Evolutionary conservation across 192 early-diverging fungal species (phyloP).

Genomic region (Gamsiella multidivaricata): DNA sequence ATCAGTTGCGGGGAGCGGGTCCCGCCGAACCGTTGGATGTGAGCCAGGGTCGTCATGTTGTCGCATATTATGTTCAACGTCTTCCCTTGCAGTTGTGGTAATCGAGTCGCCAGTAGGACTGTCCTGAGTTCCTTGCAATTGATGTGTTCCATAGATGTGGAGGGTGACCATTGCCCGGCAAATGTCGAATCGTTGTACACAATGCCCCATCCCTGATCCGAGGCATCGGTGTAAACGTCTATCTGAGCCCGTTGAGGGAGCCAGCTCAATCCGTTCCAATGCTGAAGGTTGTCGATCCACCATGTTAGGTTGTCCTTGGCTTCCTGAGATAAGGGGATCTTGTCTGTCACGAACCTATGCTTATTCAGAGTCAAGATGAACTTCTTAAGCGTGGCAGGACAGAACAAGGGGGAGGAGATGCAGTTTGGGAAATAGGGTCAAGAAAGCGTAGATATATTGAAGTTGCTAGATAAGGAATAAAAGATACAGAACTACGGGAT

Average conservation of each 20-base stretch:
- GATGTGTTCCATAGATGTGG: background rate
- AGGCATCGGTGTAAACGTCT: slow-evolving; percentile 33
- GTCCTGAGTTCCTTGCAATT: slow-evolving; percentile 30
- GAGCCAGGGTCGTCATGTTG: slow-evolving; percentile 18
- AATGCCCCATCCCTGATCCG: slow-evolving; percentile 28
- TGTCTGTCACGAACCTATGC: no score
- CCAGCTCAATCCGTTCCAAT: slow-evolving; percentile 35
- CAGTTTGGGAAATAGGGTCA: no score
- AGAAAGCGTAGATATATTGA: no score
- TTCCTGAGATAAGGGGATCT: background rate
- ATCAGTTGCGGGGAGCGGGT: slow-evolving; percentile 13
- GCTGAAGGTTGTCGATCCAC: background rate
- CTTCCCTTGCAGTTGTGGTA: slow-evolving; percentile 1
- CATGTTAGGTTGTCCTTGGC: background rate
- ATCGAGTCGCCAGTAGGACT: slow-evolving; percentile 5
- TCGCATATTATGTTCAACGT: slow-evolving; percentile 13
- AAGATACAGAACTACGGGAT: no score
- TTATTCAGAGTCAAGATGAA: no score
- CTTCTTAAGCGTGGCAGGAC: no score
- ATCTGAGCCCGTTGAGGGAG: slow-evolving; percentile 1
- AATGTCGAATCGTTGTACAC: background rate
- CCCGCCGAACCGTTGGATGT: slow-evolving; percentile 41
- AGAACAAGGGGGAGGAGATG: no score
- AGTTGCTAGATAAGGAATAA: no score
- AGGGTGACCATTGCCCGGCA: slow-evolving; percentile 1